Base-by-base conservation (phyloP, 805 yeast genomes). In the Sugiyamaella americana region DNA sequence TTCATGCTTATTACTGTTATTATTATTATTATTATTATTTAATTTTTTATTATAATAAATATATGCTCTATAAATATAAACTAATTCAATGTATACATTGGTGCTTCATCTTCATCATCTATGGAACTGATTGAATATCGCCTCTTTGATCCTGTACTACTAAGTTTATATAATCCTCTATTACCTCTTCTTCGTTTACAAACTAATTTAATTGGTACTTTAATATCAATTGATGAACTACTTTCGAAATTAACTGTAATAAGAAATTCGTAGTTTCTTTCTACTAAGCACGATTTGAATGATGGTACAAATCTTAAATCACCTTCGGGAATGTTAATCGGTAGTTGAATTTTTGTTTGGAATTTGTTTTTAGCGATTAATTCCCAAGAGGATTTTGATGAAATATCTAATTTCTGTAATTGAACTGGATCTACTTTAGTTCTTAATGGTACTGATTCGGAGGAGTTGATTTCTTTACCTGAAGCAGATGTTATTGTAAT, bases 251-350 rank as follows among this genome's bases (percentile, higher is more conserved):
- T 26, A 26, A 13, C 32, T 26, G 32, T 8, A 8, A 26, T 13
- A 8, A 13, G 13, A 8, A 26, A 26, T 8, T 8, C 32, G 39
- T 50, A 47, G 19, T 40, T 38, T 16, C 53, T 36, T 13, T 47
- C 42, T 8, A 40, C 36, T 18, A 47, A 32, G 30, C 46, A 38
- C 18, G 49, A 37, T 36, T 44, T 19, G 40, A 48, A 50, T 11
- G 48, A 36, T 3, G 53, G 53, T 23, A 43, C 30, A 5, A 46
- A n/a, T 20, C 40, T 8, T 22, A 19, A 22, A 16, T 44, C 40
- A 41, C 37, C 37, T 11, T 16, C 34, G 3, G 44, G 37, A 10
- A 46, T 23, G 3, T 22, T 22, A 4, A 38, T 11, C 3, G 47
- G 47, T 6, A 44, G 38, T 4, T 30, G 19, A 17, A 44, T 34